Conservation (phyloP, 2,329 filamentous ascomycete genomes). For the Pestalotiopsis sp. region DNA sequence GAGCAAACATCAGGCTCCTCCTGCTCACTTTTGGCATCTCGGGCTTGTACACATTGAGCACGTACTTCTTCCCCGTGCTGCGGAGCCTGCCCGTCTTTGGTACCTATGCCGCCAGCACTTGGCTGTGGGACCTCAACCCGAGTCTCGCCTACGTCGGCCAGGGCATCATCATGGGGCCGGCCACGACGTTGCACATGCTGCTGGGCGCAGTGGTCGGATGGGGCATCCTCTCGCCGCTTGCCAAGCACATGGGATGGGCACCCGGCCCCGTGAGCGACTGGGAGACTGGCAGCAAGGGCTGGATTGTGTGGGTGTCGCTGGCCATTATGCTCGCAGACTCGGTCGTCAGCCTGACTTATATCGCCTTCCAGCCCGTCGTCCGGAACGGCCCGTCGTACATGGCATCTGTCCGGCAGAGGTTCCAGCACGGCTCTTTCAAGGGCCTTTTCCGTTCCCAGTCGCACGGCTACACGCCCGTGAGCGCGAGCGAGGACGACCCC, state of each 20-base stretch:
- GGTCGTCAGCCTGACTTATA: conserved; percentile 80
- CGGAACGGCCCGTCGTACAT: conserved; percentile 36
- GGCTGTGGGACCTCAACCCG: conserved; percentile 96
- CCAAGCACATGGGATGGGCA: conserved; percentile 85
- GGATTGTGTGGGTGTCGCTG: conserved; percentile 96
- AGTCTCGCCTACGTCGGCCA: conserved; percentile 97
- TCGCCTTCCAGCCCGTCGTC: conserved; percentile 65
- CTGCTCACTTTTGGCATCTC: conserved; percentile 59
- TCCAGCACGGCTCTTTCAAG: conserved; percentile 19
- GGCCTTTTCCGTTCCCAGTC: conserved; percentile 22
- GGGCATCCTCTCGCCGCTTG: conserved; percentile 86
- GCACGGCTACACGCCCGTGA: conserved; percentile 24
- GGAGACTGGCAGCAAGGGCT: conserved; percentile 92
- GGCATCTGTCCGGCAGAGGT: conserved; percentile 19
- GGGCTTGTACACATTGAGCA: conserved; percentile 72
- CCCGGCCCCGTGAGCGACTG: conserved; percentile 84
- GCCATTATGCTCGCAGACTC: conserved; percentile 97
- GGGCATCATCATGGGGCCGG: conserved; percentile 97
- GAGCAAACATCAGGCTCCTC: conserved; percentile 53
- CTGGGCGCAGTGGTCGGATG: conserved; percentile 87
- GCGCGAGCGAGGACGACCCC: conserved; percentile 22
- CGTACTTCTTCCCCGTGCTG: conserved; percentile 86
- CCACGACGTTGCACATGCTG: conserved; percentile 94
- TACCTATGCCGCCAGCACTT: conserved; percentile 67
- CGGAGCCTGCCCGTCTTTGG: conserved; percentile 89